These are phyloP conservation scores for Chaetomium fimeti DNA, from an alignment of 495 filamentous ascomycete genomes.

Conservation along the genomic window DNA sequence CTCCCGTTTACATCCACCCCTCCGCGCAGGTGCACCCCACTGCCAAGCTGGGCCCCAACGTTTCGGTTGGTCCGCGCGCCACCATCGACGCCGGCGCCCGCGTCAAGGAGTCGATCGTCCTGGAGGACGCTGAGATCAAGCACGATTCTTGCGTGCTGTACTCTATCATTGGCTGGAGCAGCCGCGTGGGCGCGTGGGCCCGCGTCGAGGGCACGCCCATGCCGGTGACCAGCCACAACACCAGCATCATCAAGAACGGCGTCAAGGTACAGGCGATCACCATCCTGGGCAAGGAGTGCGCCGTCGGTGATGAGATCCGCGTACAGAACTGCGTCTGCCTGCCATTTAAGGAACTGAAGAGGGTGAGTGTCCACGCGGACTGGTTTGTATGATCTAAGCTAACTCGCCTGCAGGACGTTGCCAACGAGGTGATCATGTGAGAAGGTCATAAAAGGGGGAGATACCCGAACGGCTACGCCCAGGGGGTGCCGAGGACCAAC, in stretches of 20 bases:
- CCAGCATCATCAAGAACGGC: constrained; percentile 93
- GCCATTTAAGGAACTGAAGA: constrained; percentile 97
- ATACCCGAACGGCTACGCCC: constrained; percentile 11
- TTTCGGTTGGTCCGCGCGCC: constrained; percentile 87
- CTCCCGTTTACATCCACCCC: constrained; percentile 96
- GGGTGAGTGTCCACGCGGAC: constrained; percentile 58
- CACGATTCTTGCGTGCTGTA: constrained; percentile 96
- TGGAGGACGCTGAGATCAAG: constrained; percentile 94
- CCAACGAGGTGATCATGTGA: constrained; percentile 98
- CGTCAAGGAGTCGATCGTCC: constrained; percentile 92
- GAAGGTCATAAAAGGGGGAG: neutral
- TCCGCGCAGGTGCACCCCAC: constrained; percentile 90
- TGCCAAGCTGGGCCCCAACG: constrained; percentile 95
- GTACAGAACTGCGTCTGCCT: constrained; percentile 98
- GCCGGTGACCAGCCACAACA: constrained; percentile 82
- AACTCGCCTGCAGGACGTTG: constrained; percentile 57
- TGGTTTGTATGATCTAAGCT: constrained; percentile 28
- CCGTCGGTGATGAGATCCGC: constrained; percentile 88
- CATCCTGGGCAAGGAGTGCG: constrained; percentile 95
- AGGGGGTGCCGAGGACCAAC: neutral
- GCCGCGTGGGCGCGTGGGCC: constrained; percentile 94
- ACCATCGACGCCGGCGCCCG: constrained; percentile 83
- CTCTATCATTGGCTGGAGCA: constrained; percentile 95
- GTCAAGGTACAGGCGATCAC: constrained; percentile 99
- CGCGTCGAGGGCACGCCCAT: constrained; percentile 96